Percentiles rank a stretch among this genome's conserved stretches.
Conservation (phyloP, 139 green algal genomes). For the Tetradesmus obliquus region DNA sequence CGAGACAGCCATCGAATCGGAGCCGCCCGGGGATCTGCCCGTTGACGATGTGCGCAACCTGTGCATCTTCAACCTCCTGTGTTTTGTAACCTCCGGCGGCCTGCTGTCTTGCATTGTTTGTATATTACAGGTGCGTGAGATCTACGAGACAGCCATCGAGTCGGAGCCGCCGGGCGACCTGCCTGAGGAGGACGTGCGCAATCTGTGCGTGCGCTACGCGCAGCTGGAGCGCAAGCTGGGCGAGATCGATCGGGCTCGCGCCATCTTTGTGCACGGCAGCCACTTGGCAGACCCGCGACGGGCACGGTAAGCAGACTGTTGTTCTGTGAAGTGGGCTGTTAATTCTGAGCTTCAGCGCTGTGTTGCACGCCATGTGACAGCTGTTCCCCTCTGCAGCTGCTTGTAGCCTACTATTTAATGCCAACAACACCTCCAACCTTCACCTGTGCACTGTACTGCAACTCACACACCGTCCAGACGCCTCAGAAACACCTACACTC, state of each 20-base stretch:
- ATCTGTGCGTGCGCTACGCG: slow-evolving; percentile 89
- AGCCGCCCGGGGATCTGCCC: slow-evolving; percentile 75
- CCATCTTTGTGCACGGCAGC: slow-evolving; percentile 90
- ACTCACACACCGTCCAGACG: no score
- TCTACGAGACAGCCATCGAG: slow-evolving; percentile 94
- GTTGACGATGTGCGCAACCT: slow-evolving; percentile 84
- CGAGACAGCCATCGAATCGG: slow-evolving; percentile 87
- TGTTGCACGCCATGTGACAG: no score
- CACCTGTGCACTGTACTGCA: no score
- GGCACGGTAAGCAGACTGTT: background rate
- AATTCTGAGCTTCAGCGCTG: no score
- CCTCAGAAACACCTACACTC: background rate
- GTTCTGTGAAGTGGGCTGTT: no score
- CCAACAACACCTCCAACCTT: no score
- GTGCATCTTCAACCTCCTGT: slow-evolving; percentile 49
- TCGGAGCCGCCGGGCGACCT: slow-evolving; percentile 78
- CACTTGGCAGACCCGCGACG: slow-evolving; percentile 65
- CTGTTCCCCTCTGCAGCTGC: no score
- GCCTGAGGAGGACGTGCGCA: slow-evolving; percentile 79
- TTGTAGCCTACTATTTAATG: no score
- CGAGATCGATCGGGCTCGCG: slow-evolving; percentile 96
- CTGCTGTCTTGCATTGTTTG: background rate
- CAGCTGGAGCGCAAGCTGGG: slow-evolving; percentile 90
- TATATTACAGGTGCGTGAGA: slow-evolving; percentile 84
- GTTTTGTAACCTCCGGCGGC: background rate